Evolutionary conservation across 495 filamentous ascomycete genomes (phyloP).

Genomic region (Rostrohypoxylon terebratum): DNA sequence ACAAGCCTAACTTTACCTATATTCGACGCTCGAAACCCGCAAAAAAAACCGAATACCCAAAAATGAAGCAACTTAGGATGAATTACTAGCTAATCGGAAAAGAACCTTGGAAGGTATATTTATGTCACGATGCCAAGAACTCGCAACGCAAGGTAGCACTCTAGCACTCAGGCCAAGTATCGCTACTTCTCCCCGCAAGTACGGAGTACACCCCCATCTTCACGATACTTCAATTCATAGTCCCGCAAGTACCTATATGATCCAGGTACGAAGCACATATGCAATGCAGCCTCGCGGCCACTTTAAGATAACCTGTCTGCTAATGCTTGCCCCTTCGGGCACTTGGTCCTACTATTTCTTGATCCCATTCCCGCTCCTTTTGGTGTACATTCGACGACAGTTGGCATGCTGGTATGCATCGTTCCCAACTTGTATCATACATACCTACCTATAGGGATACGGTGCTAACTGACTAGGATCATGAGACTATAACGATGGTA

Average conservation of each 20-base stretch:
- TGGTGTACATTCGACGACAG: constrained; percentile 4
- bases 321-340: constrained; percentile 25
- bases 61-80: background rate
- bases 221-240: constrained; percentile 41
- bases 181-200: constrained; percentile 45
- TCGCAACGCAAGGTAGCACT: constrained; percentile 31
- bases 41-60: background rate
- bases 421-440: constrained; percentile 1
- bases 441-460: background rate
- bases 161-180: constrained; percentile 32
- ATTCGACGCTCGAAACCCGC: background rate
- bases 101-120: constrained; percentile 15
- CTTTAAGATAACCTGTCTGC: constrained; percentile 27
- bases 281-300: constrained; percentile 42
- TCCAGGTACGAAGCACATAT: constrained; percentile 27
- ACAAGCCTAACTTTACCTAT: background rate
- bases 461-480: constrained; percentile 5
- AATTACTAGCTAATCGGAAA: constrained; percentile 12
- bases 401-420: background rate
- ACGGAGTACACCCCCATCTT: constrained; percentile 39
- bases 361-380: background rate
- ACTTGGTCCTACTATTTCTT: constrained; percentile 9
- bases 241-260: constrained; percentile 46
- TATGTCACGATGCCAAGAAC: constrained; percentile 40
- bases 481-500: background rate